Base-by-base conservation (phyloP, 2,329 filamentous ascomycete species). In the Byssochlamys sp. region DNA sequence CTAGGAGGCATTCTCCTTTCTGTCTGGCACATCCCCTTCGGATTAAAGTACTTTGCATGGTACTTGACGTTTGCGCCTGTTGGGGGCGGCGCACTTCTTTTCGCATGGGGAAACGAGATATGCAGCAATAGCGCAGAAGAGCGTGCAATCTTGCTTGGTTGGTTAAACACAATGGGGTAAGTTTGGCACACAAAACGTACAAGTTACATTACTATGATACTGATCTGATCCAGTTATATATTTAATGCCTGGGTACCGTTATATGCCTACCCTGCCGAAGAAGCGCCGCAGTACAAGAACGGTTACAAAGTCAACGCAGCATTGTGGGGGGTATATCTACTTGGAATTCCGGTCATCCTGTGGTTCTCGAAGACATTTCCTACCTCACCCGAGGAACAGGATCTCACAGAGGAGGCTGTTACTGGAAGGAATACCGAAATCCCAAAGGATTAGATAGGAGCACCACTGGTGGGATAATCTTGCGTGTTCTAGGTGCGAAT, bases 221-320 rank as follows among this genome's bases (percentile, higher is more conserved):
- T 52, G 5, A 52, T 29, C 50, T 27, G 24, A 29, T 14, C 27
- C 24, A 52, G 50, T 9, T 57, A 59, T 27, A 35, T 45, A 3
- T 59, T 59, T 25, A 55, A 57, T 53, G 58, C 58, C 48, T 59
- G 55, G 55, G 55, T 59, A 6, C 52, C 57, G 5, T 48, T 59
- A 25, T 59, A 59, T 52, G 58, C 55, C 7, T 59, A 59, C 53
- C 58, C 55, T 9, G 58, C 58, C 6, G 27, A 35, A 0, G 39
- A 59, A n/a, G 58, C 58, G 9, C 58, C 58, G 3, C n/a, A 57
- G 24, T 59, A 59, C 48, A 57, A 53, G 52, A 55, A 33, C 25
- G 58, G 58, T 2, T 59, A 59, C 58, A 59, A 59, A 19, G 55
- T 59, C 45, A 59, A 59, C 45, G 58, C 58, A 29, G 58, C 58